phyloP scores from a whole-genome alignment of 768 basidiomycete species.

The Psilocybe azurescens region DNA sequence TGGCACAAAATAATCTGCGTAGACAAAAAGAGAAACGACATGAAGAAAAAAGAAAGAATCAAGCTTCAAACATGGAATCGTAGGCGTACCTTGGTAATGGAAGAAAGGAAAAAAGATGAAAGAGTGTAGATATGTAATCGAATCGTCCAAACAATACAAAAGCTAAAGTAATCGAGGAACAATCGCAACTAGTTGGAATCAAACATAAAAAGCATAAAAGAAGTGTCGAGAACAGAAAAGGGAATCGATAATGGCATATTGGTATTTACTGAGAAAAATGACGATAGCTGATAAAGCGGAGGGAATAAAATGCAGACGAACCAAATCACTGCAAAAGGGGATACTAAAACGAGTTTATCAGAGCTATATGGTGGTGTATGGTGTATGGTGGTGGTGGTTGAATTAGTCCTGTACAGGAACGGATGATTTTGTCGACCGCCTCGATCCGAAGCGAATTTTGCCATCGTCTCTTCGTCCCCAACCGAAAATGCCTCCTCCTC shows the following conservation, averaged over 20 bases:
- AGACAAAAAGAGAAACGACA: not conserved
- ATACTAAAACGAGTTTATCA: constrained; percentile 18
- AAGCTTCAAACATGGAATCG: constrained; percentile 11
- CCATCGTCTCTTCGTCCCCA: constrained; percentile 68
- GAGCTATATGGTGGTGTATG: constrained; percentile 4
- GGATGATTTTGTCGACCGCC: constrained; percentile 56
- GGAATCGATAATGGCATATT: constrained; percentile 3
- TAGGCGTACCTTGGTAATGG: constrained; percentile 16
- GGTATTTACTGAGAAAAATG: constrained; percentile 3
- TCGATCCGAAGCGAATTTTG: constrained; percentile 77
- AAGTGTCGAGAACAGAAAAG: constrained; percentile 11
- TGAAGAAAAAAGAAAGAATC: constrained; percentile 6
- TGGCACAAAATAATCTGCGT: constrained; percentile 30
- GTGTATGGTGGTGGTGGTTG: not conserved
- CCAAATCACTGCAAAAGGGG: constrained; percentile 3
- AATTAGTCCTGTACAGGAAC: constrained; percentile 33
- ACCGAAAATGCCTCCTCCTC: constrained; percentile 75
- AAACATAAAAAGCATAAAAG: constrained; percentile 11
- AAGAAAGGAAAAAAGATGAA: constrained; percentile 27
- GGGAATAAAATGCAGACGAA: constrained; percentile 6
- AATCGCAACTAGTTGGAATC: constrained; percentile 20
- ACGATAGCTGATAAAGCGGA: constrained; percentile 6
- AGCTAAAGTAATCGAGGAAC: constrained; percentile 14
- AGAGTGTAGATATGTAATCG: constrained; percentile 32
- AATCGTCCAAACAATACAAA: constrained; percentile 3